Conservation (phyloP, 129 eudicot species). For the Saposhnikovia divaricata region DNA sequence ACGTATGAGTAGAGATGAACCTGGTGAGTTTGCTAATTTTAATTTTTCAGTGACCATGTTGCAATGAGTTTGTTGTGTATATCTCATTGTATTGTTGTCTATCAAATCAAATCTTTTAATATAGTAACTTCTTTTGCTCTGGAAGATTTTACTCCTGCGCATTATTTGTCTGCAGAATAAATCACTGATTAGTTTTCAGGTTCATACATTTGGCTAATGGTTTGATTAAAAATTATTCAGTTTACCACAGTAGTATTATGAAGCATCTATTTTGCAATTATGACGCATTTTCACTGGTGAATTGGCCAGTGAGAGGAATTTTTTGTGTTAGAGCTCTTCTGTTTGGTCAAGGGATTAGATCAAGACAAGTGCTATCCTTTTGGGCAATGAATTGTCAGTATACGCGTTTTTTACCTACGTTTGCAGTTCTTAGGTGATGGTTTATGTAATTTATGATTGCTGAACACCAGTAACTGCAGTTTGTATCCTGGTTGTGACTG, state of each 20-base stretch:
- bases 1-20: constrained; percentile 15
- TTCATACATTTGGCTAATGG: not conserved
- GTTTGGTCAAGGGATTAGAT: too few species aligned
- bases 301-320: not conserved
- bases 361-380: not conserved
- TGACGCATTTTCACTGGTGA: constrained; percentile 28
- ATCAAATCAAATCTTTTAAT: not conserved
- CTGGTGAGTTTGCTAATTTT: constrained; percentile 28
- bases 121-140: not conserved
- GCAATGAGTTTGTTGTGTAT: not conserved
- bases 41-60: not conserved
- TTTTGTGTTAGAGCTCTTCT: too few species aligned
- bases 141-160: not conserved
- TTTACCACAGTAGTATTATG: too few species aligned
- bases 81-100: not conserved
- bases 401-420: not conserved
- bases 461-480: not conserved
- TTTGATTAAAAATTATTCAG: not conserved
- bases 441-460: not conserved
- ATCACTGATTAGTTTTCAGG: not conserved
- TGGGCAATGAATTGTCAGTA: not conserved
- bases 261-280: not conserved
- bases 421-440: not conserved
- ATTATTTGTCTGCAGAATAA: not conserved
- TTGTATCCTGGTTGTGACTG: not conserved